Evolutionary conservation across 352 stramenopile genomes (phyloP).

Genomic region (Peronospora farinosa): DNA sequence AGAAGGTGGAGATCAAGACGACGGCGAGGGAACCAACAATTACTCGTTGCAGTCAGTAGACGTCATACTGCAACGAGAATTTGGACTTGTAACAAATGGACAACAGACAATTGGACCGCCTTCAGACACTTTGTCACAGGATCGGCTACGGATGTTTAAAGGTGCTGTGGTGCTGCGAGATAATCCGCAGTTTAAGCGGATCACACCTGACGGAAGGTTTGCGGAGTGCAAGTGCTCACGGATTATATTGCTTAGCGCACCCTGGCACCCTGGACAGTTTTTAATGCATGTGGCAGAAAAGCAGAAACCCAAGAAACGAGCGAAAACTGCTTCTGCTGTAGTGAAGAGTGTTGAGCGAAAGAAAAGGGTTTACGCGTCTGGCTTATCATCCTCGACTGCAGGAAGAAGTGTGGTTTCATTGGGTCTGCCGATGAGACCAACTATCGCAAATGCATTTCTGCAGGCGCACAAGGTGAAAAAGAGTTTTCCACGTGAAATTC

Average conservation of each 20-base stretch:
- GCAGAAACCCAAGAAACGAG: slow-evolving; percentile 32
- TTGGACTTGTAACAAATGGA: slow-evolving; percentile 22
- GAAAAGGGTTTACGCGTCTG: slow-evolving; percentile 11
- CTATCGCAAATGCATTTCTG: slow-evolving; percentile 13
- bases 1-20: too few relatives aligned
- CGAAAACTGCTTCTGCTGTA: slow-evolving; percentile 8
- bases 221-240: slow-evolving; percentile 58
- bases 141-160: slow-evolving; percentile 24
- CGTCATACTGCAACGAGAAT: slow-evolving; percentile 25
- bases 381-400: background rate
- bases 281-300: slow-evolving; percentile 53
- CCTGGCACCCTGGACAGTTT: slow-evolving; percentile 61
- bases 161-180: slow-evolving; percentile 29
- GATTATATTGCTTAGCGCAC: slow-evolving; percentile 44
- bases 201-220: slow-evolving; percentile 62
- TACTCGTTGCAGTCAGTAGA: slow-evolving; percentile 34
- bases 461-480: slow-evolving; percentile 32
- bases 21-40: background rate
- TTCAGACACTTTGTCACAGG: slow-evolving; percentile 2
- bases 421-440: slow-evolving; percentile 13
- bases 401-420: slow-evolving; percentile 6
- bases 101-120: slow-evolving; percentile 11
- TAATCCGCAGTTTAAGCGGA: slow-evolving; percentile 44
- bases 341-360: slow-evolving; percentile 7
- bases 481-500: slow-evolving; percentile 48